phyloP scores from a whole-genome alignment of 2,329 filamentous ascomycete species.

The Cladosporium austrohemisphaericum region DNA sequence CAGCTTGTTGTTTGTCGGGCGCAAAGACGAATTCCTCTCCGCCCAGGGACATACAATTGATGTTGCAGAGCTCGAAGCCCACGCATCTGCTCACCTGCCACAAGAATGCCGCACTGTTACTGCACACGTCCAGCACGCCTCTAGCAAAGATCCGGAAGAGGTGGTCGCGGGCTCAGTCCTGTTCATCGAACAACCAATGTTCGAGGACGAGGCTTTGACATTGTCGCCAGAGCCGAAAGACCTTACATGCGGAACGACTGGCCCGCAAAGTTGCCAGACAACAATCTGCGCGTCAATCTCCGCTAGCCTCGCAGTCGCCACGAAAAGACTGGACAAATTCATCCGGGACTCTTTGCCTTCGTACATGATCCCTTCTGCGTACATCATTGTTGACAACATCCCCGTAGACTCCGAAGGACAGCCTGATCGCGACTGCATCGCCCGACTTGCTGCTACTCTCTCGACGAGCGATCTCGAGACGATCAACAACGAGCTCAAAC shows the following conservation, averaged over 20 bases:
- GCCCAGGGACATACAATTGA: constrained; percentile 74
- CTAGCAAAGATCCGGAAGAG: constrained; percentile 16
- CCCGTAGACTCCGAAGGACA: constrained; percentile 25
- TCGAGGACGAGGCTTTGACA: constrained; percentile 27
- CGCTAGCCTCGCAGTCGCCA: constrained; percentile 30
- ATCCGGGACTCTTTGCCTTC: constrained; percentile 44
- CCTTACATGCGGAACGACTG: constrained; percentile 12
- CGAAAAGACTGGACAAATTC: constrained; percentile 43
- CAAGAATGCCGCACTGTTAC: constrained; percentile 25
- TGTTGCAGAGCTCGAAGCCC: constrained; percentile 63
- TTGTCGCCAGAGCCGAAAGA: constrained; percentile 28
- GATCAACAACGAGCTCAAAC: constrained; percentile 25
- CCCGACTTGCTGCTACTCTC: constrained; percentile 30
- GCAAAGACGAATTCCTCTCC: constrained; percentile 73
- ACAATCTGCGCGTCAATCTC: constrained; percentile 26
- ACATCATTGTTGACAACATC: constrained; percentile 41
- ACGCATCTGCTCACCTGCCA: constrained; percentile 32
- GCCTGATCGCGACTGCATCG: constrained; percentile 35
- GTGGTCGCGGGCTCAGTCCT: constrained; percentile 21
- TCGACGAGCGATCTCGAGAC: constrained; percentile 22
- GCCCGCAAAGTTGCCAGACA: constrained; percentile 16
- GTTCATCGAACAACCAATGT: constrained; percentile 33
- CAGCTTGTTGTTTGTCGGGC: constrained; percentile 53
- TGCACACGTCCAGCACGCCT: constrained; percentile 24
- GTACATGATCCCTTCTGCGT: constrained; percentile 47